Percentiles rank a stretch among this genome's conserved stretches.
phyloP scores from a whole-genome alignment of 2,329 filamentous ascomycete genomes.

The Myriosclerotinia scirpicola region DNA sequence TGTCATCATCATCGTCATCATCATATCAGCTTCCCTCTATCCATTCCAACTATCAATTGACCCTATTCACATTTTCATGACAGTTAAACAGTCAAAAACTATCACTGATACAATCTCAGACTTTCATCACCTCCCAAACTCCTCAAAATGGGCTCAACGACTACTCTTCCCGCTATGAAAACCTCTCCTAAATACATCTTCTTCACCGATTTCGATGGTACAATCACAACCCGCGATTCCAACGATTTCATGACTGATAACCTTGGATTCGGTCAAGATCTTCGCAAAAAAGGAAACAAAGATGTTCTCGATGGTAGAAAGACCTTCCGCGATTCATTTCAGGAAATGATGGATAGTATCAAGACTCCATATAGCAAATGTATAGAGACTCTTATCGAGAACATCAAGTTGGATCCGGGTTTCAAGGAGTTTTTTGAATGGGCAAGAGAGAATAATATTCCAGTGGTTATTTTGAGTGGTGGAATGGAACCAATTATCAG shows the following conservation, averaged over 20 bases:
- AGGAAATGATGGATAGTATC: constrained; percentile 88
- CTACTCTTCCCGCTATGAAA: constrained; percentile 56
- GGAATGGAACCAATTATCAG: constrained; percentile 93
- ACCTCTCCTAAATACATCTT: constrained; percentile 88
- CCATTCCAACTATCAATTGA: background rate
- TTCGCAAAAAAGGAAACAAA: constrained; percentile 70
- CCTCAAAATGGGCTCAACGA: constrained; percentile 36
- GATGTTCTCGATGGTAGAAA: constrained; percentile 71
- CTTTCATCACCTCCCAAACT: background rate
- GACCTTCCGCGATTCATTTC: constrained; percentile 83
- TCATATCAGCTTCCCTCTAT: background rate
- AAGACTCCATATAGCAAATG: constrained; percentile 78
- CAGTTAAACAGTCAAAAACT: constrained; percentile 4
- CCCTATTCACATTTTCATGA: background rate
- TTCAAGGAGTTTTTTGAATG: constrained; percentile 89
- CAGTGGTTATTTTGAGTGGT: constrained; percentile 86
- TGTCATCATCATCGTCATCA: background rate
- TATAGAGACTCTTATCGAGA: constrained; percentile 72
- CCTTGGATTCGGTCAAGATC: constrained; percentile 75
- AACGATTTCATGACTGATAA: constrained; percentile 82
- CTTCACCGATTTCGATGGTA: constrained; percentile 99
- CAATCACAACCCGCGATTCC: constrained; percentile 73
- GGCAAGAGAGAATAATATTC: constrained; percentile 78
- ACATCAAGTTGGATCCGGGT: constrained; percentile 84
- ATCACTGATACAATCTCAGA: background rate